Evolutionary conservation across 495 filamentous ascomycete species (phyloP).

Genomic region (Astrothelium subdiscretum): DNA sequence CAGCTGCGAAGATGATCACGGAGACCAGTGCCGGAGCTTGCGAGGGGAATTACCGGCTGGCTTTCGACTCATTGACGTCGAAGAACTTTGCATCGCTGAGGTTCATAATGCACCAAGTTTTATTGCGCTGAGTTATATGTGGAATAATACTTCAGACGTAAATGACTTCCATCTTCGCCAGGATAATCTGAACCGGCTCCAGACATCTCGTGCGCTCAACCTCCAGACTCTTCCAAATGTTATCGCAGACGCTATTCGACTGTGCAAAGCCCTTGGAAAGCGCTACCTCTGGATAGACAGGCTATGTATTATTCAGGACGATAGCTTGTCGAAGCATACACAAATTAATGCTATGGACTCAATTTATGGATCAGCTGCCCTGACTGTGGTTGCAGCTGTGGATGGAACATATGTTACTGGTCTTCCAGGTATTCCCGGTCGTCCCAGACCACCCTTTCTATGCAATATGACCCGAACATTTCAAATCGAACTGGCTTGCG

Average conservation of each 20-base stretch:
- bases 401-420: not conserved
- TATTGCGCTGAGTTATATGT: too few relatives aligned
- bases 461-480: not conserved
- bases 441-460: not conserved
- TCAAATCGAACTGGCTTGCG: not conserved
- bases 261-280: not conserved
- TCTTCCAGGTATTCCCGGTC: not conserved
- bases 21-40: too few relatives aligned
- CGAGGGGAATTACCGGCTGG: too few relatives aligned
- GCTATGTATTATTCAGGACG: constrained; percentile 13
- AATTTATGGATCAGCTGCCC: constrained; percentile 3
- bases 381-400: constrained; percentile 7
- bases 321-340: not conserved
- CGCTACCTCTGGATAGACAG: constrained; percentile 12
- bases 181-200: not conserved
- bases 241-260: constrained; percentile 5
- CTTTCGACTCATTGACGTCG: too few relatives aligned
- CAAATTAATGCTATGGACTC: constrained; percentile 8
- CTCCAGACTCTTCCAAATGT: not conserved
- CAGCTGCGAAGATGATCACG: too few relatives aligned
- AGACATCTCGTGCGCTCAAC: not conserved
- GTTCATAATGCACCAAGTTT: too few relatives aligned
- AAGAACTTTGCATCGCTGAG: too few relatives aligned
- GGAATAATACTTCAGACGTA: too few relatives aligned
- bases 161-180: not conserved